Evolutionary conservation across 441 rosid species (phyloP), one percentile per base, ranked within the genome.

Genomic region (Mallotus japonicus): DNA sequence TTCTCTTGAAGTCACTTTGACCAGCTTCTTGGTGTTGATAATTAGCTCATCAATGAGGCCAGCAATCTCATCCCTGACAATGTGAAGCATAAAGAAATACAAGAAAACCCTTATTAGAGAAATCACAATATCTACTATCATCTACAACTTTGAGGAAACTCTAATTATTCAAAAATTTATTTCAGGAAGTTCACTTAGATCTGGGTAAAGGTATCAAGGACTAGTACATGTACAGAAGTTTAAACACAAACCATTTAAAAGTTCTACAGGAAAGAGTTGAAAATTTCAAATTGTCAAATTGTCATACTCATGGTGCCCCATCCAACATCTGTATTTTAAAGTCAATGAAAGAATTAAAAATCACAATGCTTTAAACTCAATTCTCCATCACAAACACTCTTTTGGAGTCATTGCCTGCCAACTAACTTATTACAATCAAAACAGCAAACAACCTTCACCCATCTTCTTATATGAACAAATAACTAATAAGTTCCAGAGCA

Each of bases 31-130:
- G 46, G 96, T 85, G 80, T 78, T 83, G 65, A 79, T 70, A 47
- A 88, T 81, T 28, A 90, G 76, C 69, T 87, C 96, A 77, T 89
- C 92, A 24, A 88, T 66, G 16, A 94, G 82, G 24, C 83, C 84
- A 71, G 84, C 85, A 55, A 90, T 69, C 56, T 88, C 92, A 59
- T 88, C 89, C 83, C 98, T 94, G 85, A 62, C 19, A 74, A 61
- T 71, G 72, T 24, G 62, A 65, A 59, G 19, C n/a, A 55, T 53
- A 61, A 44, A 37, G 2, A n/a, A 71, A 42, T 22, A 69, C 14
- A 51, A 55, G 40, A 22, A 69, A 56, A 13, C 17, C 15, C 20
- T n/a, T 17, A 54, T 32, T 19, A 40, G 40, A 15, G 32, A 46
- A 50, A 62, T 24, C 37, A 14, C 14, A 32, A n/a, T 51, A 11